Evolutionary conservation across 306 rosid species (phyloP).

Genomic region (Acmispon strigosus): DNA sequence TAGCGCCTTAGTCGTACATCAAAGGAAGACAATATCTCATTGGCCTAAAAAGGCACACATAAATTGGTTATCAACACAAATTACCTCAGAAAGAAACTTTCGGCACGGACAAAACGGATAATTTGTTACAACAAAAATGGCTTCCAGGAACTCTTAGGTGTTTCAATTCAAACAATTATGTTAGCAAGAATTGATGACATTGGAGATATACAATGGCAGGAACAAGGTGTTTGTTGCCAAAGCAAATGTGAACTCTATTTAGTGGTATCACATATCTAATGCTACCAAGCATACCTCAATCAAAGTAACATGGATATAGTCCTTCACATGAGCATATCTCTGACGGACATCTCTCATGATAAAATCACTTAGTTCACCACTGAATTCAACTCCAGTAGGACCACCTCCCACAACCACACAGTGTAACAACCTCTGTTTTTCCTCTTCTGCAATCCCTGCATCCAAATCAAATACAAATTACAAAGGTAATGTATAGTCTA

Average conservation of each 20-base stretch:
- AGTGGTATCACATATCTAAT: slow-evolving; percentile 8
- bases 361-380: slow-evolving; percentile 97
- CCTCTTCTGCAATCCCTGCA: slow-evolving; percentile 71
- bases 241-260: not conserved
- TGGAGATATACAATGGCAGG: not conserved
- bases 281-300: slow-evolving; percentile 67
- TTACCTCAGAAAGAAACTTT: slow-evolving; percentile 11
- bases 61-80: slow-evolving; percentile 21
- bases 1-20: slow-evolving; percentile 78
- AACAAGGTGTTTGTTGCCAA: not conserved
- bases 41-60: slow-evolving; percentile 55
- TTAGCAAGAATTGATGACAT: not conserved
- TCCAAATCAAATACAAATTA: slow-evolving; percentile 22
- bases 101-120: not conserved
- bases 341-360: slow-evolving; percentile 75
- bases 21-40: slow-evolving; percentile 88
- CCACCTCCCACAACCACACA: slow-evolving; percentile 99
- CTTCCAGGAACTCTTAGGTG: not conserved
- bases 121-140: not conserved
- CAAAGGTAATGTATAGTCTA: not conserved
- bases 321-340: slow-evolving; percentile 88
- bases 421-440: slow-evolving; percentile 74
- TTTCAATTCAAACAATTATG: not conserved
- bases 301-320: slow-evolving; percentile 77
- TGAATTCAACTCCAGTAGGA: slow-evolving; percentile 98